Percentiles rank a stretch among this genome's conserved stretches.
Evolutionary conservation across 2,329 filamentous ascomycete genomes (phyloP).

Genomic region (Colletotrichum sp.): DNA sequence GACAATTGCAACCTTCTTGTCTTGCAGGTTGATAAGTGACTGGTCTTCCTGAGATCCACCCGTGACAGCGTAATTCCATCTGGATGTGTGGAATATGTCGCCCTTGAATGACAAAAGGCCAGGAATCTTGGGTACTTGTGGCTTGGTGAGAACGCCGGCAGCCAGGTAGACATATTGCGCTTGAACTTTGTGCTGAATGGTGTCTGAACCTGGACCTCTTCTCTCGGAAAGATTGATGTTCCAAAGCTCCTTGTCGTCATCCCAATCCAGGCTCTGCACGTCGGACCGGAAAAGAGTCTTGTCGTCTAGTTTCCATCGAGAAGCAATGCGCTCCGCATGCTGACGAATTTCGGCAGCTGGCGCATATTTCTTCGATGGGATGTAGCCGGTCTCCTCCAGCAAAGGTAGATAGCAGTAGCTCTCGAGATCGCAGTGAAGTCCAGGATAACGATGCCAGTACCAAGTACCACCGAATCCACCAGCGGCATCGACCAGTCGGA

Average conservation of each 20-base stretch:
- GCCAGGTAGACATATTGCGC: conserved; percentile 39
- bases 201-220: conserved; percentile 15
- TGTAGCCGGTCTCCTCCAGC: conserved; percentile 12
- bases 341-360: conserved; percentile 42
- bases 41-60: conserved; percentile 46
- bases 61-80: conserved; percentile 49
- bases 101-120: conserved; percentile 46
- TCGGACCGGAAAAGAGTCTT: conserved; percentile 45
- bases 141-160: conserved; percentile 34
- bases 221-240: conserved; percentile 20
- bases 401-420: conserved; percentile 14
- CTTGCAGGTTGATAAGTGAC: conserved; percentile 47
- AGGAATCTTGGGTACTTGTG: conserved; percentile 45
- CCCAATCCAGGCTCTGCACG: conserved; percentile 47
- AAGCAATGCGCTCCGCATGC: conserved; percentile 46
- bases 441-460: conserved; percentile 58
- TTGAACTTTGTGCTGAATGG: conserved; percentile 34
- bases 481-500: conserved; percentile 44
- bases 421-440: conserved; percentile 53
- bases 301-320: conserved; percentile 43
- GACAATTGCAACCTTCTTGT: conserved; percentile 51
- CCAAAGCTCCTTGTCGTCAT: conserved; percentile 37
- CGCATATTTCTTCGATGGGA: conserved; percentile 31
- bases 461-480: conserved; percentile 55
- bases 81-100: conserved; percentile 47